A percentile compares a stretch with the other conserved stretches of the same genome.
Conservation (phyloP, 225 moss, liverwort and hornwort species). For the Marchantia polymorpha region DNA sequence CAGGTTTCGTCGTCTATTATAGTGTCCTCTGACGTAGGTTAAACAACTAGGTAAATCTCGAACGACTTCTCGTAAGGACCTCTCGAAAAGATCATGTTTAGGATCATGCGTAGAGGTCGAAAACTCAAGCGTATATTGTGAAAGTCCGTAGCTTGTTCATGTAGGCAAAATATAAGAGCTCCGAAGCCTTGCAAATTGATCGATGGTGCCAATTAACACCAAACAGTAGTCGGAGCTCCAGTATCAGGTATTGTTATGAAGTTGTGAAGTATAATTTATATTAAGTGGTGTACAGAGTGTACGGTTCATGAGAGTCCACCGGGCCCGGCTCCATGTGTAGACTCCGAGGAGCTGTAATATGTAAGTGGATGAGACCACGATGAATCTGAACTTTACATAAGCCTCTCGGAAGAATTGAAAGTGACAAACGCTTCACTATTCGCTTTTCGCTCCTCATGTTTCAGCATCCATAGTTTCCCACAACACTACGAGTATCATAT, state of each 20-base stretch:
- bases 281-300: background rate
- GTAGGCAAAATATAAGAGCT: background rate
- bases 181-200: background rate
- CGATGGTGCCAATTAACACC: background rate
- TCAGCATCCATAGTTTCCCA: background rate
- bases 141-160: background rate
- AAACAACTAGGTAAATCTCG: background rate
- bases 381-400: background rate
- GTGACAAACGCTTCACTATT: background rate
- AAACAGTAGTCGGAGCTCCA: background rate
- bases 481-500: background rate
- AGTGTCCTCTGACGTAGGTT: background rate
- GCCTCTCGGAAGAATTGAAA: background rate
- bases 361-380: background rate
- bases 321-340: background rate
- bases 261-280: background rate
- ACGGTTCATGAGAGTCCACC: background rate
- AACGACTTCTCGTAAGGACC: background rate
- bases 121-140: too few relatives aligned
- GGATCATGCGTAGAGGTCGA: background rate
- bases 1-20: conserved; percentile 25
- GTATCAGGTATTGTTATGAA: background rate
- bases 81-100: background rate
- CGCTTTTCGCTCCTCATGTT: background rate
- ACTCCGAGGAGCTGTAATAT: background rate